Conservation (phyloP, 2,329 filamentous ascomycete species). For the Polytolypa hystricis region DNA sequence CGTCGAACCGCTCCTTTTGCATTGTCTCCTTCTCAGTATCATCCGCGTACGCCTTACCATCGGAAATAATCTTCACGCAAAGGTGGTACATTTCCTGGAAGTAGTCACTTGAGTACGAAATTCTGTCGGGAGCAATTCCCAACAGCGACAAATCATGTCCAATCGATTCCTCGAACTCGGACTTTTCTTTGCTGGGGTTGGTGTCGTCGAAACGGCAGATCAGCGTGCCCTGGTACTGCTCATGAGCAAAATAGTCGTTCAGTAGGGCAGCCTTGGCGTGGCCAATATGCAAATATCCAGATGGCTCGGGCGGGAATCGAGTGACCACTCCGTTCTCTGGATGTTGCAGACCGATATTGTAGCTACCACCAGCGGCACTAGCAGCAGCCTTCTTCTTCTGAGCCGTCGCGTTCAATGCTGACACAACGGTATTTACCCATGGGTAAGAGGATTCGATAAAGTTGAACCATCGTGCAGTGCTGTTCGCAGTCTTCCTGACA, state of each 20-base stretch:
- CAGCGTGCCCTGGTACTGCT: slow-evolving; percentile 82
- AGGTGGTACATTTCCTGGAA: slow-evolving; percentile 86
- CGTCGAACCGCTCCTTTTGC: slow-evolving; percentile 72
- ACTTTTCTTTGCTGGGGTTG: slow-evolving; percentile 93
- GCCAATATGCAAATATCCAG: slow-evolving; percentile 40
- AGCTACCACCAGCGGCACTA: slow-evolving; percentile 15
- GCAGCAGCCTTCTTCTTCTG: slow-evolving; percentile 14
- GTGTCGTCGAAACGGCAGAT: slow-evolving; percentile 94
- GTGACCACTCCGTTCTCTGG: slow-evolving; percentile 23
- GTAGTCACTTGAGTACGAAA: slow-evolving; percentile 90
- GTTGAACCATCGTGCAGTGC: slow-evolving; percentile 13
- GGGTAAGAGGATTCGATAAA: slow-evolving; percentile 17
- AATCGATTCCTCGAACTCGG: slow-evolving; percentile 90
- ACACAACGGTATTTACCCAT: slow-evolving; percentile 12
- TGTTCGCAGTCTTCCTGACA: slow-evolving; percentile 9
- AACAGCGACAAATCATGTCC: slow-evolving; percentile 83
- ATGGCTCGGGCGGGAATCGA: slow-evolving; percentile 26
- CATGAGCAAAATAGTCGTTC: slow-evolving; percentile 94
- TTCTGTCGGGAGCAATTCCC: slow-evolving; percentile 77
- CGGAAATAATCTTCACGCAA: slow-evolving; percentile 71
- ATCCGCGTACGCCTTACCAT: slow-evolving; percentile 85
- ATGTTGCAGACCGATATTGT: slow-evolving; percentile 21
- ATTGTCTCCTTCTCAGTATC: slow-evolving; percentile 86
- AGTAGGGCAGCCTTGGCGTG: slow-evolving; percentile 89
- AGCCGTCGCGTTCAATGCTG: slow-evolving; percentile 12